Evolutionary conservation across 768 basidiomycete genomes (phyloP), one percentile per base, ranked within the genome.

Genomic region (Dacryopinax spathularia): DNA sequence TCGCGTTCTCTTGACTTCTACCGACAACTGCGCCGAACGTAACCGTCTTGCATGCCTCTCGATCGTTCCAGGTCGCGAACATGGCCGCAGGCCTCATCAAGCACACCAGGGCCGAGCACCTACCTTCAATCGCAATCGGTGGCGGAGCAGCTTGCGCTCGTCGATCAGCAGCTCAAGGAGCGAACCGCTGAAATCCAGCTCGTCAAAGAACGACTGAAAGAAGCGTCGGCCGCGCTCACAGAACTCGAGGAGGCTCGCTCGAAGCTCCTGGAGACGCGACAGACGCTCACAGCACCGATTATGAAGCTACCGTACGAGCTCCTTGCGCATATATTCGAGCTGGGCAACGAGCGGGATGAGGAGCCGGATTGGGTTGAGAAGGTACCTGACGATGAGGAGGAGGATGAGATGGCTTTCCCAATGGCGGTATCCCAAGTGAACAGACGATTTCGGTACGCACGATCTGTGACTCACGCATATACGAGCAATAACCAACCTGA

Each of bases 331-430:
- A 56, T 56, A 27, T 56, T 56, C 20, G 48, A 56, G 48, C 25
- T 56, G 48, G 48, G 5, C 9, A 56, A 27, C 9, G 48, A 56
- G 48, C 15, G 7, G 9, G 29, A 56, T 22, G 10, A 5, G 12
- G 48, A 56, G 15, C 48, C 48, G 25, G 48, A 56, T 13, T 56
- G 48, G 48, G 48, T 56, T 5, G 48, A 56, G 48, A 56, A 56
- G 18, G 20, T 56, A 25, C 48, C 48, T 9, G 29, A 27, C 9
- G 48, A 56, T 29, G 48, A 56, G 48, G 48, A 56, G 13, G 48
- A 56, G 20, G 48, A 56, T 25, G 22, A 6, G 48, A 56, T 20
- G 48, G 5, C 25, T 5, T 41, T 41, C 18, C 48, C 48, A 3
- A 56, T 20, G 13, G 25, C 18, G 6, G 15, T 56, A 10, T 56